Conservation (phyloP, 805 yeast species). For the Hanseniaspora clermontiae region DNA sequence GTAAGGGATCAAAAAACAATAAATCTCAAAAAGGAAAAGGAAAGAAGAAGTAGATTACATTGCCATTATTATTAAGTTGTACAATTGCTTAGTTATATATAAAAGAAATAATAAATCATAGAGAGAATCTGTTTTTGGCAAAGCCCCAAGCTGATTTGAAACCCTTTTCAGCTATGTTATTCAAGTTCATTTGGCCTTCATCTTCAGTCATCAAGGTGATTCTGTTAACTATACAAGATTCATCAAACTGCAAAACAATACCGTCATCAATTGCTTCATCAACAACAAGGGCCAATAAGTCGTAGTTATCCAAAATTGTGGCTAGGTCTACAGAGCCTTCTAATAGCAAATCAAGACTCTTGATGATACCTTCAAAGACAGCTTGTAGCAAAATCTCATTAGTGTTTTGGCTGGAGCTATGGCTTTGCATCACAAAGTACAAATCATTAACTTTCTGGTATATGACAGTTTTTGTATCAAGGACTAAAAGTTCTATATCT, state of each 20-base stretch:
- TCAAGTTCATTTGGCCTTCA: constrained; percentile 51
- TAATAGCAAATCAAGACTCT: constrained; percentile 66
- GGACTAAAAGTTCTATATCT: constrained; percentile 66
- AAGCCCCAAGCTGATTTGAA: constrained; percentile 75
- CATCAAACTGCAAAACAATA: constrained; percentile 77
- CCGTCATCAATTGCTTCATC: constrained; percentile 95
- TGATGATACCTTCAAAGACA: constrained; percentile 63
- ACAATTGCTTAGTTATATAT: not conserved
- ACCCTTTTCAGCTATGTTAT: constrained; percentile 54
- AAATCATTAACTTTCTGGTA: constrained; percentile 77
- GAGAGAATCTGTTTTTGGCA: constrained; percentile 61
- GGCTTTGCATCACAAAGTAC: constrained; percentile 45
- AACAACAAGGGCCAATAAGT: constrained; percentile 68
- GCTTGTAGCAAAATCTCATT: constrained; percentile 73
- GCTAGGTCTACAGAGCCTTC: constrained; percentile 56
- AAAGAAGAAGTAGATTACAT: not conserved
- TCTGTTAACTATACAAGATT: constrained; percentile 74
- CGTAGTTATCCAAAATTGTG: constrained; percentile 69
- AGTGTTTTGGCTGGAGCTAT: constrained; percentile 55
- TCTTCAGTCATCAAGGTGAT: constrained; percentile 76
- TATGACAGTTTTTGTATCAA: constrained; percentile 68
- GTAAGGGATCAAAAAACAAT: constrained; percentile 20
- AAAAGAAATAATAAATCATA: constrained; percentile 26
- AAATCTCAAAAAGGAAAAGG: constrained; percentile 21
- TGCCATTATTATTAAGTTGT: too few species aligned